Conservation (phyloP, 2,329 filamentous ascomycete species). For the Diaporthe sp. region DNA sequence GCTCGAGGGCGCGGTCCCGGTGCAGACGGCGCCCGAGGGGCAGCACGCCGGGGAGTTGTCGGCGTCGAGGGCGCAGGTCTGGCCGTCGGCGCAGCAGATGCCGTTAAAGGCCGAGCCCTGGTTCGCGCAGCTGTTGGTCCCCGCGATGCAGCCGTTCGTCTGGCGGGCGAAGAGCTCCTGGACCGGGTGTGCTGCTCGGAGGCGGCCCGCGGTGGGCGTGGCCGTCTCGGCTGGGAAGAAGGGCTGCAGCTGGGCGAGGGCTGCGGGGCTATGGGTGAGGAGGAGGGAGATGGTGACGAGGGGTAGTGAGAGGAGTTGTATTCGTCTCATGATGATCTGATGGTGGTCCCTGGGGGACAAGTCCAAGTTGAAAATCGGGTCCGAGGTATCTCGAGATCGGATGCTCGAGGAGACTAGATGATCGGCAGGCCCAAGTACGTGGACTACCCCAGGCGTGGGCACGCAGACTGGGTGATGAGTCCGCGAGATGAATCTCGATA, state of each 20-base stretch:
- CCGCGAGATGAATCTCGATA: neutral
- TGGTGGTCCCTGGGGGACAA: neutral
- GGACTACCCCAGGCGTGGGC: neutral
- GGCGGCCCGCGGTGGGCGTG: conserved; percentile 27
- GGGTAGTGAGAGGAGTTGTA: conserved; percentile 17
- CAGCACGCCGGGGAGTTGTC: conserved; percentile 66
- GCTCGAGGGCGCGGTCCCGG: conserved; percentile 63
- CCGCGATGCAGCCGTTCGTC: conserved; percentile 56
- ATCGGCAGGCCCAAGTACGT: neutral
- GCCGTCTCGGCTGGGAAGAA: conserved; percentile 48
- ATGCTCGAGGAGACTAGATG: neutral
- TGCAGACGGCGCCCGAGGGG: conserved; percentile 63
- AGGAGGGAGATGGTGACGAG: conserved; percentile 31
- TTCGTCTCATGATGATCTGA: conserved; percentile 36
- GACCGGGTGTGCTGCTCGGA: conserved; percentile 39
- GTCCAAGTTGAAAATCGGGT: neutral
- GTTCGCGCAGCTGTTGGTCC: conserved; percentile 64
- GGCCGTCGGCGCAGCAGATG: conserved; percentile 65
- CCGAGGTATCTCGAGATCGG: conserved; percentile 1
- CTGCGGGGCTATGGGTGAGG: conserved; percentile 37
- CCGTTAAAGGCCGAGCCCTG: conserved; percentile 60
- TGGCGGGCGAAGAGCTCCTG: conserved; percentile 42
- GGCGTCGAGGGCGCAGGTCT: conserved; percentile 63
- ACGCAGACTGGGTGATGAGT: neutral
- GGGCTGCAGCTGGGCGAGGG: conserved; percentile 43